Base-by-base conservation (phyloP, 768 basidiomycete species). In the Dictyophora rubrovolvata region DNA sequence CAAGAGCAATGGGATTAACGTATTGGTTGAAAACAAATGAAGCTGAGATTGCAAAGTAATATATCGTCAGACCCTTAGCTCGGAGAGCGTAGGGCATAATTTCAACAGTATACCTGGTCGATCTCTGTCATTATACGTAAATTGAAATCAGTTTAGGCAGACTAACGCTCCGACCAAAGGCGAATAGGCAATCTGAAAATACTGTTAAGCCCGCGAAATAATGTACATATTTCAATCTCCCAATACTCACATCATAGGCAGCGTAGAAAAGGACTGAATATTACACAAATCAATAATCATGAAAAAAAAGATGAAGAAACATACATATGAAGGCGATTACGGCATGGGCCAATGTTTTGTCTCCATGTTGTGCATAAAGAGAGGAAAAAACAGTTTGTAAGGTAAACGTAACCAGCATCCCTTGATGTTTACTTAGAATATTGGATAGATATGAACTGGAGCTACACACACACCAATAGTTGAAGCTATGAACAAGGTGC, bases 401-500 rank as follows among this genome's bases (percentile, higher is more conserved):
- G 11, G 69, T 69, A 68, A 70, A 78, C 62, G 73, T 74, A 18
- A 73, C 58, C 35, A 72, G 60, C 73, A 73, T 74, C 61, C 75
- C 70, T 53, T 72, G 71, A 73, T 65, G 71, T 71, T 42, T 70
- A 73, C 60, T 69, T 71, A 54, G 68, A 68, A 64, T 73, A 70
- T 53, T 9, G 55, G 67, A 68, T 7, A 67, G 48, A 1, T 68
- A 61, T 46, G 60, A 54, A 59, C 54, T 53, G 34, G n/a, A 49
- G 12, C 1, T 33, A 67, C 73, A 51, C 52, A 67, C 73, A 51
- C 52, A 72, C 77, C 77, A 57, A 71, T 64, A 7, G 74, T 75
- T 11, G 79, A 78, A 10, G 65, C 72, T 59, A 82, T 68, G 71
- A 81, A 81, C 35, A 83, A 67, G 4, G 70, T 74, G 1, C 81